Evolutionary conservation across 176 grass and related monocot species (phyloP).

Genomic region (Stipa capillata): DNA sequence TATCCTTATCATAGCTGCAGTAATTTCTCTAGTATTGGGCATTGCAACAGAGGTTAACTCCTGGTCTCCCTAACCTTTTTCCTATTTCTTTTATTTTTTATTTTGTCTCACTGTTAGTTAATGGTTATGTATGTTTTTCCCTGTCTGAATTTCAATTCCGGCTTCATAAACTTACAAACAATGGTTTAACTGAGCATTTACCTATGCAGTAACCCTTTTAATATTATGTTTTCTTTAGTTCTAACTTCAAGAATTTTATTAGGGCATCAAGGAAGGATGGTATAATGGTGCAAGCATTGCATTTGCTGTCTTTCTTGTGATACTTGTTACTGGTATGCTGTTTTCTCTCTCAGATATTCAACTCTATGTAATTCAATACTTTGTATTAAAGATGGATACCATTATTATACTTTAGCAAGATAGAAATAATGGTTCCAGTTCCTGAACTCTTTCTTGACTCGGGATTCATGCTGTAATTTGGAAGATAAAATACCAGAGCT

Average conservation of each 20-base stretch:
- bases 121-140: background rate
- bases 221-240: constrained; percentile 14
- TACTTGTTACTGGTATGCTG: constrained; percentile 87
- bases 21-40: constrained; percentile 73
- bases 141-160: background rate
- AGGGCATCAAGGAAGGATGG: constrained; percentile 98
- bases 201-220: constrained; percentile 1
- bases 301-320: constrained; percentile 92
- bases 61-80: background rate
- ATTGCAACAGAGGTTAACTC: constrained; percentile 81
- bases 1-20: constrained; percentile 86
- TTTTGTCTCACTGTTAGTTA: background rate
- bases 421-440: background rate
- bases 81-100: background rate
- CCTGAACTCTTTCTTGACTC: background rate
- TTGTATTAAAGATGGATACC: background rate
- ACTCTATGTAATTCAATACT: background rate
- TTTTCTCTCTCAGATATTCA: background rate
- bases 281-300: constrained; percentile 88
- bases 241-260: constrained; percentile 34
- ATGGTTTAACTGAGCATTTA: background rate
- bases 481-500: background rate
- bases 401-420: constrained; percentile 2
- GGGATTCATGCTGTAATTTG: background rate
- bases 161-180: background rate